Evolutionary conservation across 306 rosid species (phyloP).

Genomic region (Trifolium pratense): DNA sequence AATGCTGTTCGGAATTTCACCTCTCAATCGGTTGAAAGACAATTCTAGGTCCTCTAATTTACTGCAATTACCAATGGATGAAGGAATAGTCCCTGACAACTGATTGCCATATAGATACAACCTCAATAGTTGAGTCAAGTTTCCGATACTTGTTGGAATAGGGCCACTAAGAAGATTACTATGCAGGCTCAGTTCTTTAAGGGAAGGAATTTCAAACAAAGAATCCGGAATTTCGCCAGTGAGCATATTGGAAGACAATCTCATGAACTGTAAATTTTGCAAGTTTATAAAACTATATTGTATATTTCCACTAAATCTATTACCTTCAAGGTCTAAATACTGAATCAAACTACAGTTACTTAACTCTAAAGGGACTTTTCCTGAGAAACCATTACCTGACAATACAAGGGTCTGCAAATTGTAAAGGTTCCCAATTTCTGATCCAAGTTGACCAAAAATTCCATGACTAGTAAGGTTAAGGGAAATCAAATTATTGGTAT

Average conservation of each 20-base stretch:
- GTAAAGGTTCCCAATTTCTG: conserved; percentile 52
- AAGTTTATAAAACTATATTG: conserved; percentile 48
- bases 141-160: conserved; percentile 61
- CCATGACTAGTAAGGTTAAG: conserved; percentile 53
- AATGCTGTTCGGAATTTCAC: conserved; percentile 64
- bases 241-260: conserved; percentile 40
- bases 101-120: conserved; percentile 36
- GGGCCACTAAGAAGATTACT: conserved; percentile 49
- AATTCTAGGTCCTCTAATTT: conserved; percentile 50
- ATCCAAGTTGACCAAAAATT: conserved; percentile 62
- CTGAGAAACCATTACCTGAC: conserved; percentile 52
- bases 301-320: conserved; percentile 50
- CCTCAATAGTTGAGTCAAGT: conserved; percentile 36
- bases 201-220: conserved; percentile 48
- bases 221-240: conserved; percentile 57
- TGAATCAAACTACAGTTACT: conserved; percentile 56
- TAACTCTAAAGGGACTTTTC: conserved; percentile 48
- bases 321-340: conserved; percentile 53
- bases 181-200: conserved; percentile 46
- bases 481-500: conserved; percentile 38
- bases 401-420: conserved; percentile 49
- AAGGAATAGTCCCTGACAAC: conserved; percentile 23
- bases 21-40: conserved; percentile 51
- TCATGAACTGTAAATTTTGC: conserved; percentile 23
- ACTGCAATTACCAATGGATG: conserved; percentile 12